Base-by-base conservation (phyloP, 2,329 filamentous ascomycete genomes). In the Cytospora piceae region DNA sequence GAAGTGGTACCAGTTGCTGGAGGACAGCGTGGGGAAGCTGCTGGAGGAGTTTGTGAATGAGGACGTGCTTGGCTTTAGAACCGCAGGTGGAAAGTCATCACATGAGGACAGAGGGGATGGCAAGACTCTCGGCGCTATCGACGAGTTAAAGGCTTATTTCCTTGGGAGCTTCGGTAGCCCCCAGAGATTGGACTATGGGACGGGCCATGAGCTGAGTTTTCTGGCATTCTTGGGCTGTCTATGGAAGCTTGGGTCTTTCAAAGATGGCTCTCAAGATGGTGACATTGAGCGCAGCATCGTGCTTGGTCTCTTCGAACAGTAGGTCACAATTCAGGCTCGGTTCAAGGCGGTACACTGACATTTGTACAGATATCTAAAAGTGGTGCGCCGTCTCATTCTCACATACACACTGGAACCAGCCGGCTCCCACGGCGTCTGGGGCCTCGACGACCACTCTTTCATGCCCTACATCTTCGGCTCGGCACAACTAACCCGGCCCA, bases 371-470 rank as follows among this genome's bases (percentile, higher is more conserved):
- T 96, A 96, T 73, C 81, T 96, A n/a, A 80, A 82, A 37, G 88
- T 98, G 2, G 83, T 97, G 55, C 89, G 95, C 49, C 87, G 85
- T 52, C 83, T 99, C 12, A 97, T 99, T 71, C 82, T 92, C 59
- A 94, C 89, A 2, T 99, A 98, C 76, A 97, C 90, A 0, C 86
- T 99, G 24, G 95, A 99, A 74, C 95, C 95, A 4, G 95, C 95
- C 7, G 95, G 95, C 2, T 96, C 94, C 1, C 95, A 98, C 74
- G 95, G 95, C 3, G 95, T 99, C 24, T 99, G 95, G 95, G 95
- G 95, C 24, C 83, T 99, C n/a, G 95, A 99, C 75, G 95, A 99
- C 76, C 94, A 99, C 78, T 94, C 88, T 11, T 98, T 99, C 76
- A 77, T 95, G 31, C 91, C 95, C 0, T 99, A 98, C 77, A 92